Evolutionary conservation across 331 rosid species (phyloP), one percentile per base, ranked within the genome.

Genomic region (Cydonia oblonga): DNA sequence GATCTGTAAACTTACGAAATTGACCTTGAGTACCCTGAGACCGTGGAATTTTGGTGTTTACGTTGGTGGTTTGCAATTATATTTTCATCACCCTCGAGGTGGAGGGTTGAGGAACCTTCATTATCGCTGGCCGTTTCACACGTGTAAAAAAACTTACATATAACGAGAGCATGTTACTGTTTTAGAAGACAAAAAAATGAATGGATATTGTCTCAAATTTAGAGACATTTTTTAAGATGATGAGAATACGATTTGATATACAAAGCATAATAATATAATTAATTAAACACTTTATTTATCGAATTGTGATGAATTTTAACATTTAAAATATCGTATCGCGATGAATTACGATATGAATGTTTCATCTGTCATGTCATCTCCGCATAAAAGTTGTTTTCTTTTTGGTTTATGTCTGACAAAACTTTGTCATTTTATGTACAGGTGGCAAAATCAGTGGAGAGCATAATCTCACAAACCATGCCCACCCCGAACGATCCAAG

Each of bases 361-460:
- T 49, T 49, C 3, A n/a, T 18, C 16, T 6, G 4, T 0, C 7
- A 18, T 18, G 16, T 16, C 54, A 18, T 1, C n/a, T 46, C 8
- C 6, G 20, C 20, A n/a, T 22, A 4, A 0, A 56, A 9, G 20
- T 49, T 20, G 26, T 54, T 56, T 25, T n/a, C 61, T 49, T 40
- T 49, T 49, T 15, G 10, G 38, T 33, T 62, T 5, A 26, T 10
- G 2, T 14, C 24, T 35, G 26, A 49, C 12, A 8, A 42, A 3
- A 3, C 9, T 14, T 11, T 15, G 3, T 5, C 6, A 5, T 5
- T 6, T 29, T 4, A 29, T 10, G 4, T 19, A 3, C 75, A 95
- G 99, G 90, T 93, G 56, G 89, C 89, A 5, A 89, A 76, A 80
- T 74, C 91, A 25, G 80, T 95, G 72, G 90, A 81, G 80, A 77